Conservation (phyloP, 164 flowering plant species). For the Protea cynaroides region DNA sequence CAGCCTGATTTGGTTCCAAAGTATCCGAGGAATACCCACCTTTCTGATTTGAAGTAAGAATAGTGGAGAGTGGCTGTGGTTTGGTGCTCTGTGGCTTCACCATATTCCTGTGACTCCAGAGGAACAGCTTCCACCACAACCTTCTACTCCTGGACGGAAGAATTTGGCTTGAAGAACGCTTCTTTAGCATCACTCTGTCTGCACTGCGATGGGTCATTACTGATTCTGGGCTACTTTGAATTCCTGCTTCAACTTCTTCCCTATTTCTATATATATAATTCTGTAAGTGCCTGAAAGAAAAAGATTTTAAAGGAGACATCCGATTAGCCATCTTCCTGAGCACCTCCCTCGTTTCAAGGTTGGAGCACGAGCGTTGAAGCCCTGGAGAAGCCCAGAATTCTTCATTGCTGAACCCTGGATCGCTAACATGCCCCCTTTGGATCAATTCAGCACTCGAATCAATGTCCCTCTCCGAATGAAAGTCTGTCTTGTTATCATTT, state of each 20-base stretch:
- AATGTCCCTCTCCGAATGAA: slow-evolving; percentile 17
- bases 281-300: slow-evolving; percentile 50
- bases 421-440: slow-evolving; percentile 74
- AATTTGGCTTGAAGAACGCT: slow-evolving; percentile 81
- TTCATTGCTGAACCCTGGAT: slow-evolving; percentile 61
- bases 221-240: slow-evolving; percentile 50
- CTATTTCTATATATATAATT: slow-evolving; percentile 20
- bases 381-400: slow-evolving; percentile 58
- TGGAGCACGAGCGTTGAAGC: slow-evolving; percentile 82
- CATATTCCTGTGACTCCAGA: slow-evolving; percentile 87
- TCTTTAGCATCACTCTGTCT: slow-evolving; percentile 84
- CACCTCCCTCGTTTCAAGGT: slow-evolving; percentile 47
- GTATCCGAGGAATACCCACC: slow-evolving; percentile 88
- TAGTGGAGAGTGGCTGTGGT: slow-evolving; percentile 11
- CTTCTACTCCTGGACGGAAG: slow-evolving; percentile 78
- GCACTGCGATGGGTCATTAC: slow-evolving; percentile 56
- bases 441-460: slow-evolving; percentile 25
- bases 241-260: slow-evolving; percentile 16
- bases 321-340: slow-evolving; percentile 28
- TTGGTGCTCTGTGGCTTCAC: slow-evolving; percentile 26
- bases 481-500: slow-evolving; percentile 10
- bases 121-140: slow-evolving; percentile 93
- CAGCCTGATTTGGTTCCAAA: slow-evolving; percentile 42
- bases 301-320: slow-evolving; percentile 43
- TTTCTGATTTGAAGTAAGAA: slow-evolving; percentile 34